A percentile compares a stretch with the other conserved stretches of the same genome.
Conservation (phyloP, 2,329 filamentous ascomycete genomes). For the Penicillium sp. region DNA sequence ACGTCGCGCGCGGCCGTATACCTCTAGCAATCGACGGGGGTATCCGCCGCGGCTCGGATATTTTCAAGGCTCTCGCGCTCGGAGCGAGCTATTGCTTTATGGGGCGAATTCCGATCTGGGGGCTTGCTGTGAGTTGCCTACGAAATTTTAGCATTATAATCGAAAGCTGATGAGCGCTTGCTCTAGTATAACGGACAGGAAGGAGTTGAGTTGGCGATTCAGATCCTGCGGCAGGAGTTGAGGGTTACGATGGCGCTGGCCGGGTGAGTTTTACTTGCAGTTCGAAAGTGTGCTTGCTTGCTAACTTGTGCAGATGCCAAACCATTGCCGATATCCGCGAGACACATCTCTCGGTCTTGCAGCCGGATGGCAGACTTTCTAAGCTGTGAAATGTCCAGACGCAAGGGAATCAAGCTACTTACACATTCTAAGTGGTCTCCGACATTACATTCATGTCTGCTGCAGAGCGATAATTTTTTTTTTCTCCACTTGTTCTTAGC, state of each 20-base stretch:
- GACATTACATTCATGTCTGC: too few species aligned
- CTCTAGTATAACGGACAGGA: constrained; percentile 38
- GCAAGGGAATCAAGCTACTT: too few species aligned
- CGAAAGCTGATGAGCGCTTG: background rate
- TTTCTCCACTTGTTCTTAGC: background rate
- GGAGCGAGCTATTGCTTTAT: constrained; percentile 40
- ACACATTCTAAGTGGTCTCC: too few species aligned
- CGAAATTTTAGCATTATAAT: background rate
- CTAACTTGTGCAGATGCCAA: constrained; percentile 33
- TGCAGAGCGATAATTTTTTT: background rate
- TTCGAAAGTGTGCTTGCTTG: too few species aligned
- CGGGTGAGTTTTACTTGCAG: constrained; percentile 27
- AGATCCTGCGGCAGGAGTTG: constrained; percentile 39
- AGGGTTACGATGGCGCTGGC: constrained; percentile 39
- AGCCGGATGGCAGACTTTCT: constrained; percentile 33
- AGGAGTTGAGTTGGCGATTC: constrained; percentile 40
- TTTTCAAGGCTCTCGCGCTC: constrained; percentile 44
- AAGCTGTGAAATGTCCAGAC: constrained; percentile 26
- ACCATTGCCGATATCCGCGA: constrained; percentile 36
- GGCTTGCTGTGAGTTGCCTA: constrained; percentile 32
- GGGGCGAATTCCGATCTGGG: constrained; percentile 41
- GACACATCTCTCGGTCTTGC: constrained; percentile 35
- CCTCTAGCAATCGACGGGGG: constrained; percentile 41
- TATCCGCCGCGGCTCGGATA: constrained; percentile 41
- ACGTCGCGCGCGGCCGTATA: constrained; percentile 37